Base-by-base conservation (phyloP, 2,329 filamentous ascomycete genomes). In the Penicillium hordei region DNA sequence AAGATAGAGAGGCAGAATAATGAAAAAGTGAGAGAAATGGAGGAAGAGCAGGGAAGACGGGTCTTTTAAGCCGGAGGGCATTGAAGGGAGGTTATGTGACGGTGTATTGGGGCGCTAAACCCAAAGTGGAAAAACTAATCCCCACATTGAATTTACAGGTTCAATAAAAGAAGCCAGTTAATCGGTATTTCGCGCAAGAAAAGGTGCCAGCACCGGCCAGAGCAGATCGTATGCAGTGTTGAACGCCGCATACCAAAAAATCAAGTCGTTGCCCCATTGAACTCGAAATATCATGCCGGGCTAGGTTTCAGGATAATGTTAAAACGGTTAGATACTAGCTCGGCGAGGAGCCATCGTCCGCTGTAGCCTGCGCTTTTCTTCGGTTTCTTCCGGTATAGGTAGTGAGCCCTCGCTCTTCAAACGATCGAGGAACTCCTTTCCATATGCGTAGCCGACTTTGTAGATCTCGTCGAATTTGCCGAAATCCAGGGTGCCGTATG, bases 401-500 rank as follows among this genome's bases (percentile, higher is more conserved):
- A 99, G 76, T 39, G 89, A 83, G 0, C 93, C 93, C 67, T 95
- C 83, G 39, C 90, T 89, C 70, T 87, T 87, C 72, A 97, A 78
- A 65, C 87, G 83, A 52, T 86, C 85, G 63, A 99, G 75, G 72
- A 89, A 97, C 53, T 91, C 86, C 72, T 89, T 88, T 5, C 92
- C 94, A 70, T 88, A 99, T 54, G 84, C 82, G 75, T 96, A 96
- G 1, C 94, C 95, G 12, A 97, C 83, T 65, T 89, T 83, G 70
- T 95, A 96, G 53, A 99, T 93, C 81, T 99, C 95, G 69, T 97
- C 93, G 74, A 99, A 99, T 75, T 96, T 97, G 60, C 87, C 90
- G 79, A 99, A 99, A 58, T 99, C 94, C 31, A 99, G 79, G 1
- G 94, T 99, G 5, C 93, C 94, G 67, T 96, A 99, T 1, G 86